A percentile compares a stretch with the other conserved stretches of the same genome.
These are phyloP conservation scores for Leccinum pellstonianum DNA, from an alignment of 768 basidiomycete species.

Conservation along the genomic window DNA sequence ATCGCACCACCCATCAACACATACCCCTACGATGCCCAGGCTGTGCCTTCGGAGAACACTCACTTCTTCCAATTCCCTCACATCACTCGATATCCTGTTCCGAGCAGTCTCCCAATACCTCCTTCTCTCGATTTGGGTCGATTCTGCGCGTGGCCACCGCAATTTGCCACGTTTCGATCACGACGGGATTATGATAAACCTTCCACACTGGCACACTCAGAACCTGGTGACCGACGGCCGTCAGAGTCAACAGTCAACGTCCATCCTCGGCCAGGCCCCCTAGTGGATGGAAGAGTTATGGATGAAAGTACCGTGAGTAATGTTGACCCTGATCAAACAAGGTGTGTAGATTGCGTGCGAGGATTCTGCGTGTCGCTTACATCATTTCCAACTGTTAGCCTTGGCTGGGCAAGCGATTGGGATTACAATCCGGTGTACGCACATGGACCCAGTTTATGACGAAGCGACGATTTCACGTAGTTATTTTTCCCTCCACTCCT, in stretches of 20 bases:
- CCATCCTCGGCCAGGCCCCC: conserved; percentile 11
- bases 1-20: conserved; percentile 11
- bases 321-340: conserved; percentile 8
- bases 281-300: neutral
- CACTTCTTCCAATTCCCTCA: conserved; percentile 31
- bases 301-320: neutral
- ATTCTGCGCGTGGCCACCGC: conserved; percentile 1
- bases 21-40: conserved; percentile 13
- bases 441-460: conserved; percentile 11
- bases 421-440: conserved; percentile 8
- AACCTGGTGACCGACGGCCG: conserved; percentile 10
- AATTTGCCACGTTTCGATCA: conserved; percentile 8
- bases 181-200: conserved; percentile 15
- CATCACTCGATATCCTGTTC: conserved; percentile 28
- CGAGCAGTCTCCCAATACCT: conserved; percentile 19
- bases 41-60: conserved; percentile 10
- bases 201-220: neutral
- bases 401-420: conserved; percentile 24
- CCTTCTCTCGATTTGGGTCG: conserved; percentile 2
- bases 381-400: neutral
- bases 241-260: conserved; percentile 6
- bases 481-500: conserved; percentile 9
- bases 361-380: neutral
- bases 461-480: conserved; percentile 1
- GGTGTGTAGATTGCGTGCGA: conserved; percentile 9